Base-by-base conservation (phyloP, 306 rosid genomes). In the Dalbergia oliveri region DNA sequence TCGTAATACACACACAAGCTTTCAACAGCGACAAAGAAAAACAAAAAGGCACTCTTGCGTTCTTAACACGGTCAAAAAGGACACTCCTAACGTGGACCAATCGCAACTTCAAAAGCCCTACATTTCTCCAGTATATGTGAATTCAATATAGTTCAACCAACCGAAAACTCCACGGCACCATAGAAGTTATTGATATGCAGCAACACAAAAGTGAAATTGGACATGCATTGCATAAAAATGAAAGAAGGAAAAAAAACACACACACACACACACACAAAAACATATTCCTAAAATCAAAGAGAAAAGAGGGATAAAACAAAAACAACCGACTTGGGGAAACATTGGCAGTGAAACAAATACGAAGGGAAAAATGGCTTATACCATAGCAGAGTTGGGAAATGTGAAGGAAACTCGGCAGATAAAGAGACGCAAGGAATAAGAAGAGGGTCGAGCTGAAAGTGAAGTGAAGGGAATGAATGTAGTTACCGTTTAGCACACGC, bases 321-420 rank as follows among this genome's bases (percentile, higher is more conserved):
- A 72, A 35, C 3, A 58, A 2, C 8, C n/a, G 31, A 67, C 23
- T 12, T 5, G 76, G 54, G 37, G 60, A 61, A 47, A 37, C 26
- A 23, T 31, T 6, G n/a, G 11, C 47, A 43, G 47, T 43, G 47
- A 7, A 43, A 43, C 47, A 43, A 7, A 43, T 1, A 4, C 19
- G 26, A 59, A n/a, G 49, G 11, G 5, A 45, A 68, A 59, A 35
- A 8, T 53, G 72, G 43, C 37, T 9, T 34, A 14, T 86, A 74
- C 77, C 77, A 69, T 11, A 33, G 54, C 23, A 67, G 16, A 69
- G 45, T 13, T 23, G 71, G 72, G 44, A 70, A 70, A 21, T 35
- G 9, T 5, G 77, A 33, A 21, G 5, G 33, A 66, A 65, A 12
- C 54, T 33, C 60, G 72, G 26, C 77, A 41, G 69, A 23, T 21